Evolutionary conservation across 2,329 filamentous ascomycete species (phyloP), one percentile per base, ranked within the genome.

Genomic region (Aphanoascus verrucosus): DNA sequence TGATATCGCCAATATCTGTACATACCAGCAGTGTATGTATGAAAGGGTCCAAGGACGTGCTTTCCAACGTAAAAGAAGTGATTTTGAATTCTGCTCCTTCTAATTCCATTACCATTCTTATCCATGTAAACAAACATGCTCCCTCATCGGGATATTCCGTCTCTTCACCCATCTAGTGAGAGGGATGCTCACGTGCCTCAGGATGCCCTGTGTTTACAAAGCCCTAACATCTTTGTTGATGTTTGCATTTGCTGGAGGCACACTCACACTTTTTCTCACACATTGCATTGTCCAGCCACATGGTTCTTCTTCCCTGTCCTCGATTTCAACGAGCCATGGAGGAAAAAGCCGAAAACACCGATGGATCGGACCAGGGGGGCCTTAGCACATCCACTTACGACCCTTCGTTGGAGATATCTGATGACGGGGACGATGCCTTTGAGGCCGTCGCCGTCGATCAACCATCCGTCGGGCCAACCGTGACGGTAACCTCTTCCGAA

Each of bases 301-400:
- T 58, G 56, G 56, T 44, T 41, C 38, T 58, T 43, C 52, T 46
- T 20, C 54, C 51, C 31, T 58, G 56, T 28, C 56, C 56, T 14
- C 56, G 51, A 17, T 11, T 51, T 17, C 54, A 52, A 15, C 47
- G 48, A 9, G 50, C 38, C 2, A 9, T 8, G 2, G 32, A 17
- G 9, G 19, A 14, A 31, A 46, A 32, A 14, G 48, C 12, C 5
- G 19, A 14, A 31, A 46, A 32, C 19, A 38, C 12, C 5, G 20
- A 17, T 5, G 7, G 9, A 17, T 35, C 20, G 15, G 43, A 40
- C n/a, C 41, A 52, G 15, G 14, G 14, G 3, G 8, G 20, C 44
- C 14, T 9, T 31, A 46, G 47, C 14, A 20, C 5, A 20, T 37
- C 45, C 19, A 12, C 37, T 35, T 8, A 35, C 6, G 20, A 23